Conservation (phyloP, 2,329 filamentous ascomycete genomes). For the Exophiala oligosperma region DNA sequence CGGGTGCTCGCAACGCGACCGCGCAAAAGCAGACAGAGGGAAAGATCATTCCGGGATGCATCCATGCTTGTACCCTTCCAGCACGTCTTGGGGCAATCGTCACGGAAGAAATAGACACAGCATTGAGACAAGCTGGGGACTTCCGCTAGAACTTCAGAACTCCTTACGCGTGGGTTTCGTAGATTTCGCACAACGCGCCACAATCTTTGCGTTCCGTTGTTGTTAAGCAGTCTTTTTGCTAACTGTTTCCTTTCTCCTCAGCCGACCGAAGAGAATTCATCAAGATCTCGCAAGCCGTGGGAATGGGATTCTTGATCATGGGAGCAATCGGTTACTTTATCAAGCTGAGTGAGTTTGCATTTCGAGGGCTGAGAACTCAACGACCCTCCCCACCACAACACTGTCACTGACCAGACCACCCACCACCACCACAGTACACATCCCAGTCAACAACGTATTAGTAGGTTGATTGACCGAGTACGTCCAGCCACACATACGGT, state of each 20-base stretch:
- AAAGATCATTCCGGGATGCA: too few relatives aligned
- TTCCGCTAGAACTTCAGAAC: too few relatives aligned
- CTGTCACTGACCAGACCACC: too few relatives aligned
- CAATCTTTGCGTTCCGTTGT: background rate
- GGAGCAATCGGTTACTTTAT: slow-evolving; percentile 61
- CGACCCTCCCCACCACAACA: background rate
- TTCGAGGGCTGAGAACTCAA: background rate
- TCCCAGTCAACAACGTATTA: slow-evolving; percentile 52
- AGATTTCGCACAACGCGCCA: background rate
- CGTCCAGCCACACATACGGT: background rate
- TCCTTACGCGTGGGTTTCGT: too few relatives aligned
- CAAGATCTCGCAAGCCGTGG: slow-evolving; percentile 61
- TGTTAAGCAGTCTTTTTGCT: background rate
- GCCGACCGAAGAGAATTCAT: slow-evolving; percentile 61
- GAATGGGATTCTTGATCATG: slow-evolving; percentile 62
- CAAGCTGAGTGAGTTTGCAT: slow-evolving; percentile 54
- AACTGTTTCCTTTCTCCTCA: slow-evolving; percentile 34
- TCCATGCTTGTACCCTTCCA: too few relatives aligned
- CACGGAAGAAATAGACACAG: too few relatives aligned
- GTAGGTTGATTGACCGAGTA: slow-evolving; percentile 37
- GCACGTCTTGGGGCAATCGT: too few relatives aligned
- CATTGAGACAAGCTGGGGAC: too few relatives aligned
- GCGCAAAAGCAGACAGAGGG: too few relatives aligned
- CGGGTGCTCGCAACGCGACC: too few relatives aligned
- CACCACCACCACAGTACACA: slow-evolving; percentile 41